Conservation (phyloP, 2,329 filamentous ascomycete species). For the Cladosporium colombiae region DNA sequence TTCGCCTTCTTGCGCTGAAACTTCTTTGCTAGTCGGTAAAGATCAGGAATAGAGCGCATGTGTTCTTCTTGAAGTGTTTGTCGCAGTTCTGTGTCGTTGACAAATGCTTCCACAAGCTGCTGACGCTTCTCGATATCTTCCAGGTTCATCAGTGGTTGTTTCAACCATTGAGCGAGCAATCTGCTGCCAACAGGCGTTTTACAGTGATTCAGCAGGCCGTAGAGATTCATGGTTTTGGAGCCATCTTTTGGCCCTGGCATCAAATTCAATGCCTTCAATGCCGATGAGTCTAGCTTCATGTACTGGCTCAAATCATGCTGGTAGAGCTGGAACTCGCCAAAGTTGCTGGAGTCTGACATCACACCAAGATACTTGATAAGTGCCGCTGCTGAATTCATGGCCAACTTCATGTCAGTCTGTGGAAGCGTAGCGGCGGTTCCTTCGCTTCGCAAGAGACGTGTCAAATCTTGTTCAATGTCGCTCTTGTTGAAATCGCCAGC, state of each 20-base stretch:
- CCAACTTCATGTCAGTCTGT: constrained; percentile 88
- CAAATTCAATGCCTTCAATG: constrained; percentile 88
- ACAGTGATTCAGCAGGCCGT: constrained; percentile 92
- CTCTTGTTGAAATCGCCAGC: constrained; percentile 77
- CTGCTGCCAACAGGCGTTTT: constrained; percentile 93
- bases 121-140: constrained; percentile 87
- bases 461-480: constrained; percentile 94
- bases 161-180: constrained; percentile 91
- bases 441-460: constrained; percentile 84
- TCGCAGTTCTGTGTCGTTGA: constrained; percentile 85
- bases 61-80: constrained; percentile 98
- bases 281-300: constrained; percentile 97
- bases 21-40: constrained; percentile 90
- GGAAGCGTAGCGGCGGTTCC: constrained; percentile 73
- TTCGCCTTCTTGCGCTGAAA: constrained; percentile 91
- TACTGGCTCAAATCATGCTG: constrained; percentile 96
- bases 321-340: constrained; percentile 95
- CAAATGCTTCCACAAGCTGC: constrained; percentile 92
- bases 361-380: constrained; percentile 93
- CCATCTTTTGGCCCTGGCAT: constrained; percentile 96
- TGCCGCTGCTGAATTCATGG: constrained; percentile 91
- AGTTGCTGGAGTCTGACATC: constrained; percentile 89
- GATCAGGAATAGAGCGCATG: constrained; percentile 85
- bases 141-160: constrained; percentile 92
- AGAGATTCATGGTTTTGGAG: constrained; percentile 96